These are phyloP conservation scores for Odonthalia washingtoniensis DNA, from an alignment of 31 red algal genomes.

Conservation along the genomic window DNA sequence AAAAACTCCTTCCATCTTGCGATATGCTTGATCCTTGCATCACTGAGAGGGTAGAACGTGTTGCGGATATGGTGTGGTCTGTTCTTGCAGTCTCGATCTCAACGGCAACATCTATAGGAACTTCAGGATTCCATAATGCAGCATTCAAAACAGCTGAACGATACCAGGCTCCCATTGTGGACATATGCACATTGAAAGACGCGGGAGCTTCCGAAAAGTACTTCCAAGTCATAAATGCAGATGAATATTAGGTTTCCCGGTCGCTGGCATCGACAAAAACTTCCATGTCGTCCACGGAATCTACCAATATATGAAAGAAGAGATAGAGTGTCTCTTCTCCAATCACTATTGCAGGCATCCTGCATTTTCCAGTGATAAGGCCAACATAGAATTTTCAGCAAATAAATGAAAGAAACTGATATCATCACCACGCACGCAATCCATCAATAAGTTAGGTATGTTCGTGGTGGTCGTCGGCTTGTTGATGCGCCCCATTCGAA, in stretches of 20 bases:
- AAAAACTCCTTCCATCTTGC: background rate
- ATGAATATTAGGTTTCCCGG: no score
- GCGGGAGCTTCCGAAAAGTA: constrained; percentile 5
- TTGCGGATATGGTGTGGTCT: background rate
- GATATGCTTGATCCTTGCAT: background rate
- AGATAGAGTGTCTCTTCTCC: background rate
- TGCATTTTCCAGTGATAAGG: background rate
- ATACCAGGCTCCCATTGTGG: background rate
- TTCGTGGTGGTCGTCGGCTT: background rate
- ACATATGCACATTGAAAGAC: no score
- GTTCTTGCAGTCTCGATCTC: background rate
- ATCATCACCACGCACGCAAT: background rate
- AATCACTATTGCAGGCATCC: background rate
- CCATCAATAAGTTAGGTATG: background rate
- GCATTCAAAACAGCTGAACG: background rate
- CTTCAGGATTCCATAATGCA: background rate
- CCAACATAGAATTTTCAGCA: background rate
- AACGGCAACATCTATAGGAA: background rate
- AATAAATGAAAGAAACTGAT: background rate
- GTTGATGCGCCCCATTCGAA: background rate
- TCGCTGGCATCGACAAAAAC: background rate
- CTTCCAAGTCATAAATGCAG: no score
- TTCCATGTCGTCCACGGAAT: background rate
- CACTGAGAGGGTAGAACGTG: background rate
- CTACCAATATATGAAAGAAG: background rate